phyloP scores from a whole-genome alignment of 768 basidiomycete genomes.

The Russula griseocarnosa region DNA sequence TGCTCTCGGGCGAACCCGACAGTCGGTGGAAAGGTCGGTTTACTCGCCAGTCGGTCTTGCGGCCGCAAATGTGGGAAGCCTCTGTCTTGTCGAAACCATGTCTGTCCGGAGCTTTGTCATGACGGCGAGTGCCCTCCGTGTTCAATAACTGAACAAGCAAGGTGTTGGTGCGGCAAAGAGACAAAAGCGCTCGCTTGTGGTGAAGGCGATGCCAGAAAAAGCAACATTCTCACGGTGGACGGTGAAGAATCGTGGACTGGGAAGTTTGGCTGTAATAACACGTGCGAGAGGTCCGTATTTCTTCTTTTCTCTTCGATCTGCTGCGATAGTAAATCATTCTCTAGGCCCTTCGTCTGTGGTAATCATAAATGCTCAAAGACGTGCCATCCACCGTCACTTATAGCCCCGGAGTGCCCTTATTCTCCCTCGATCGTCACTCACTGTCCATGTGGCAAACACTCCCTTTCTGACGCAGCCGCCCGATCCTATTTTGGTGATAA shows the following conservation, averaged over 20 bases:
- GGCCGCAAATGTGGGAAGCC: constrained; percentile 38
- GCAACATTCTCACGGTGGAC: constrained; percentile 38
- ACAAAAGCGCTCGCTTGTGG: constrained; percentile 62
- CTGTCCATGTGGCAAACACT: constrained; percentile 79
- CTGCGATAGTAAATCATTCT: constrained; percentile 9
- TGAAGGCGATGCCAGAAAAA: constrained; percentile 45
- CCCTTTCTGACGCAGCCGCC: constrained; percentile 41
- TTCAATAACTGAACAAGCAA: constrained; percentile 45
- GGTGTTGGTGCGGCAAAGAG: constrained; percentile 81
- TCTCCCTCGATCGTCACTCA: constrained; percentile 63
- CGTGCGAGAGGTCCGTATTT: constrained; percentile 52
- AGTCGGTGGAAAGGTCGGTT: constrained; percentile 25
- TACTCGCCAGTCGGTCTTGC: constrained; percentile 37
- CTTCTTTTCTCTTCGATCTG: constrained; percentile 4
- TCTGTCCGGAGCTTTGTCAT: constrained; percentile 69
- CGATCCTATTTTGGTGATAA: constrained; percentile 37
- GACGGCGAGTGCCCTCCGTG: constrained; percentile 70
- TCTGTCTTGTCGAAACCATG: constrained; percentile 71
- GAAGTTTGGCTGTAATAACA: constrained; percentile 52
- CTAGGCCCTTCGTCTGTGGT: constrained; percentile 69
- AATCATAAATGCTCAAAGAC: constrained; percentile 65
- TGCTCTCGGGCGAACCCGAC: constrained; percentile 46
- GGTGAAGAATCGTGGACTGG: constrained; percentile 61
- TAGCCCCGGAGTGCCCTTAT: constrained; percentile 61
- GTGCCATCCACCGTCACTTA: constrained; percentile 72